Base-by-base conservation (phyloP, 2,329 filamentous ascomycete genomes). In the Parastagonospora avenae region DNA sequence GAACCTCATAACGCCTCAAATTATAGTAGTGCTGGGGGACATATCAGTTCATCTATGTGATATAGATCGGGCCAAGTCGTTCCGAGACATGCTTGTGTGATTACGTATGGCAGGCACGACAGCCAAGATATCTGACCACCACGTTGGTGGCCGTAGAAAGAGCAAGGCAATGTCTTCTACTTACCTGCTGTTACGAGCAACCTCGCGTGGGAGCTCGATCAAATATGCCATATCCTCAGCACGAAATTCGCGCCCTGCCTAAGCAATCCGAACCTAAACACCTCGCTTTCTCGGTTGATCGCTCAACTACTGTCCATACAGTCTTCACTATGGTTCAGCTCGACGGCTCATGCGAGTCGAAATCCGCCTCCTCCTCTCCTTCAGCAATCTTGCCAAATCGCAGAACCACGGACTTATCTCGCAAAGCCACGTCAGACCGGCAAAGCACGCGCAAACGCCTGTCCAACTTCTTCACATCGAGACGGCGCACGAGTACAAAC, bases 281-380 rank as follows among this genome's bases (percentile, higher is more conserved):
- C 12, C 19, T 14, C 38, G 27, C 38, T 24, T 40, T 40, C 38
- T 40, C 38, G 19, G 38, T 40, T 4, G 38, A 47, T 16, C 16
- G 30, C 15, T 27, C 30, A n/a, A 35, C 16, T 14, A 47, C 36
- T 4, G 29, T 33, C 28, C 37, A 41, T 8, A 41, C 16, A 10
- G n/a, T 41, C 36, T 41, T 27, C 37, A 42, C 29, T 15, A 44
- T 51, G 48, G 5, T 16, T 7, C 38, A 43, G 16, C 31, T 31
- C 24, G 48, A 51, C 15, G 42, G 48, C 31, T 24, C 24, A 11
- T 15, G 10, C 27, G 42, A 42, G 11, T 41, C 37, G 9, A 47
- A 47, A n/a, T n/a, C n/a, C n/a, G n/a, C n/a, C n/a, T n/a, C n/a
- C n/a, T n/a, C n/a, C n/a, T n/a, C n/a, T n/a, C n/a, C n/a, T n/a